Base-by-base conservation (phyloP, 2,329 filamentous ascomycete species). In the Myriosclerotinia scirpicola region DNA sequence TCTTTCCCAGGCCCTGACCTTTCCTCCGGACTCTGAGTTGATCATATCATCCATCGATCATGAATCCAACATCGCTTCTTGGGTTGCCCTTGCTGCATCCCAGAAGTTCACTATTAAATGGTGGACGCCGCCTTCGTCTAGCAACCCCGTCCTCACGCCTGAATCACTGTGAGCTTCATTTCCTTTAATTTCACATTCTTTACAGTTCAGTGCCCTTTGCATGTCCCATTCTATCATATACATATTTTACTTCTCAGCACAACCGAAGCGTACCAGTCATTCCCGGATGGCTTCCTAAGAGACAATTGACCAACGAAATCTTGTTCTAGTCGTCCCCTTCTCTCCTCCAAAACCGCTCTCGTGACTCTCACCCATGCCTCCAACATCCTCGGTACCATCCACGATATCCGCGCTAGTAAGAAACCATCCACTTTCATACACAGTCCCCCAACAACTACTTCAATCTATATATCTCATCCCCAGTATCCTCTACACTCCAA, bases 21-120 rank as follows among this genome's bases (percentile, higher is more conserved):
- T 88, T 73, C 72, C 79, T 14, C 75, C 80, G 2, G 85, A 85
- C 54, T 85, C 88, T 68, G 89, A 92, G 74, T 82, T 94, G 59
- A 80, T 95, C 69, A 74, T 93, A 14, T 92, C 90, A 0, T 84
- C 83, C 66, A 80, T 92, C 65, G 90, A 93, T 75, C 90, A 94
- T 73, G 91, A 93, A 78, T 88, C 90, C 48, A 92, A 93, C 75
- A 87, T 91, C 66, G 85, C 88, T 1, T 83, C 90, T 0, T 94
- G 90, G 91, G 79, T 91, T 0, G 83, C 86, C 60, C 81, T 93
- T 36, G 90, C 90, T 2, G 77, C 82, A 40, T 82, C 84, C 17
- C 82, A 86, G 55, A 81, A 83, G 4, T 80, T 91, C 7, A 82
- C 78, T 0, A 75, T 93, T 54, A 91, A 88, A 74, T 92, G 89